phyloP scores from a whole-genome alignment of 2,329 filamentous ascomycete genomes.

The Fusarium begoniae region DNA sequence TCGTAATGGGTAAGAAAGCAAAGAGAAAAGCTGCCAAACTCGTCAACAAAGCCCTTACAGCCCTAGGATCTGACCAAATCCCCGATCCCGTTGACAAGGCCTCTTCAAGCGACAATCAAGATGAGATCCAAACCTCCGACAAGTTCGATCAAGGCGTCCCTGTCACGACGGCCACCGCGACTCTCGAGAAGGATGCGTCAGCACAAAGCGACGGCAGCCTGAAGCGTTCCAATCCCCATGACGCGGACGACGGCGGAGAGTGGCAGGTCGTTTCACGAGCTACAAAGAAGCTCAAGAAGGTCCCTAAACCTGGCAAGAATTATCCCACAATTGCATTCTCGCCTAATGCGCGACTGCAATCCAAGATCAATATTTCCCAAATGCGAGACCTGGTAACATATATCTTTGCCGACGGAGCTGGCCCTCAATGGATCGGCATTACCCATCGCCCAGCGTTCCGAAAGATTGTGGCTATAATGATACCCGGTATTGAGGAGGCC shows the following conservation, averaged over 20 bases:
- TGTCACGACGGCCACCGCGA: slow-evolving; percentile 5
- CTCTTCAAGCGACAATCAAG: slow-evolving; percentile 11
- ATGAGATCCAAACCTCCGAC: slow-evolving; percentile 5
- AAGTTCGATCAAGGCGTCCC: slow-evolving; percentile 6
- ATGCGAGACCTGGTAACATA: slow-evolving; percentile 72
- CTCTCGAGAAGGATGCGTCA: slow-evolving; percentile 23
- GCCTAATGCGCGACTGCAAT: slow-evolving; percentile 65
- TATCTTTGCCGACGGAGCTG: slow-evolving; percentile 71
- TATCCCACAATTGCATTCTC: slow-evolving; percentile 70
- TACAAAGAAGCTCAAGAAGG: slow-evolving; percentile 69
- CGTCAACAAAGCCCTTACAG: slow-evolving; percentile 30
- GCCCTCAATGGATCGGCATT: slow-evolving; percentile 72
- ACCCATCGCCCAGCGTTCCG: slow-evolving; percentile 70
- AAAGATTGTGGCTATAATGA: slow-evolving; percentile 90
- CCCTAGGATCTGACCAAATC: slow-evolving; percentile 23
- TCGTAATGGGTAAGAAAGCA: slow-evolving; percentile 40
- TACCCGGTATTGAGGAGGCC: slow-evolving; percentile 87
- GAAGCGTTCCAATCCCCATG: slow-evolving; percentile 61
- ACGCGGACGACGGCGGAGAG: slow-evolving; percentile 53
- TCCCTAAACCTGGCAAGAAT: slow-evolving; percentile 63
- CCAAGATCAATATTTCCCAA: slow-evolving; percentile 69
- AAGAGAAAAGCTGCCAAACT: slow-evolving; percentile 25
- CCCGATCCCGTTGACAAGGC: slow-evolving; percentile 6
- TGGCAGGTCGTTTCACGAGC: slow-evolving; percentile 67
- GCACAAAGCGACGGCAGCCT: slow-evolving; percentile 52